phyloP scores from a whole-genome alignment of 768 basidiomycete genomes.

The Lactarius hatsudake region DNA sequence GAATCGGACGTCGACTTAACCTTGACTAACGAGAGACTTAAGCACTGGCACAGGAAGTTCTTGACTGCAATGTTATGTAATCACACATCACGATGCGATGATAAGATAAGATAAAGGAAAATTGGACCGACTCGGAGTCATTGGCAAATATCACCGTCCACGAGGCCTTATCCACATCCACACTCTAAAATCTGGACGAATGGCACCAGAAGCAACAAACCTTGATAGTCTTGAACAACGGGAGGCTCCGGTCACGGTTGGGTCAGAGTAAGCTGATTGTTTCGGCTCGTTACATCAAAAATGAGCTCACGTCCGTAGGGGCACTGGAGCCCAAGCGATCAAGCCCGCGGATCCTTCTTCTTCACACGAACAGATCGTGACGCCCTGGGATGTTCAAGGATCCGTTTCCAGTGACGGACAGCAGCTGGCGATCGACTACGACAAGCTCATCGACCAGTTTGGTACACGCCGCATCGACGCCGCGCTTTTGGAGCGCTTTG shows the following conservation, averaged over 20 bases:
- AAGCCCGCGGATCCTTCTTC: constrained; percentile 35
- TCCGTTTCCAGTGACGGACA: constrained; percentile 84
- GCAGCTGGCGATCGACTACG: constrained; percentile 93
- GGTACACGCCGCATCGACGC: constrained; percentile 81
- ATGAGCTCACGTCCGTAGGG: neutral
- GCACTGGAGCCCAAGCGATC: constrained; percentile 28
- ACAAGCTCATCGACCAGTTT: constrained; percentile 91
- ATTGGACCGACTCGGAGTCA: neutral
- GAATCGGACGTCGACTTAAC: neutral
- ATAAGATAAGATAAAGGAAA: neutral
- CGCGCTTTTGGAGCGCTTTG: constrained; percentile 82
- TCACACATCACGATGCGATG: neutral
- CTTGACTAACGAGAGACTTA: too few relatives aligned
- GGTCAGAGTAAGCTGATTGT: constrained; percentile 4
- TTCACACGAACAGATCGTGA: constrained; percentile 73
- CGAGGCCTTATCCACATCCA: neutral
- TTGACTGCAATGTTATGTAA: neutral
- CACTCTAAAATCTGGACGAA: neutral
- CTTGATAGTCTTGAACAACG: neutral
- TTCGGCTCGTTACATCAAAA: too few relatives aligned
- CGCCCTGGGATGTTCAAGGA: constrained; percentile 98
- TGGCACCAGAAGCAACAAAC: constrained; percentile 1
- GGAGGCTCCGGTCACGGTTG: neutral
- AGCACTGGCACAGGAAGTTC: too few relatives aligned
- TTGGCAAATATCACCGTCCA: neutral